These are phyloP conservation scores for Monosporascus sp. DNA, from an alignment of 2,329 filamentous ascomycete species.

Conservation along the genomic window DNA sequence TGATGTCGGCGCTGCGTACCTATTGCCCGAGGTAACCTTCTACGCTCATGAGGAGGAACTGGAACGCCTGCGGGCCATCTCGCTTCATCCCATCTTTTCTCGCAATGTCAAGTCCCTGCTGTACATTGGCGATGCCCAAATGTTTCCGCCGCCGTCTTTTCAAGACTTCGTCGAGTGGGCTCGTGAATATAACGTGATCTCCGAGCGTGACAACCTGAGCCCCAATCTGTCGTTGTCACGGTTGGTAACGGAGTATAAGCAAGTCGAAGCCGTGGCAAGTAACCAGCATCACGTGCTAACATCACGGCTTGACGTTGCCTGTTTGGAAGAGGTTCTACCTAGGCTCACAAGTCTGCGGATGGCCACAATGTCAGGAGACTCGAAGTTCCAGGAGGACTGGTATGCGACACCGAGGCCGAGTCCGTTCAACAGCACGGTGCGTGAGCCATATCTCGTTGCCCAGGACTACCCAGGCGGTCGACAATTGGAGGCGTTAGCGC, in stretches of 20 bases:
- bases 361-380: neutral
- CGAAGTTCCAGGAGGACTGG: accelerated
- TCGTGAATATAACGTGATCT: neutral
- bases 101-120: constrained; percentile 4
- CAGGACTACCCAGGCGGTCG: neutral
- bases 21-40: constrained; percentile 33
- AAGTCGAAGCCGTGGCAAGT: neutral
- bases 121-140: neutral
- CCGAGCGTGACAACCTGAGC: too few species aligned
- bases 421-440: neutral
- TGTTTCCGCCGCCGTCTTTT: neutral
- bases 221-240: neutral
- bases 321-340: neutral
- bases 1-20: constrained; percentile 14
- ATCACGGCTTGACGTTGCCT: neutral
- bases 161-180: neutral
- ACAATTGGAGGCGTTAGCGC: neutral
- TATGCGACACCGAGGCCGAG: neutral
- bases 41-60: constrained; percentile 9
- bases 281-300: neutral
- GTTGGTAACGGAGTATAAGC: neutral
- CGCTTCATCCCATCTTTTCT: neutral
- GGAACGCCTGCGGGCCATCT: constrained; percentile 2
- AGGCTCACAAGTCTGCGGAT: neutral
- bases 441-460: accelerated